phyloP scores from a whole-genome alignment of 2,329 filamentous ascomycete genomes.

The Dactylellina sp. region DNA sequence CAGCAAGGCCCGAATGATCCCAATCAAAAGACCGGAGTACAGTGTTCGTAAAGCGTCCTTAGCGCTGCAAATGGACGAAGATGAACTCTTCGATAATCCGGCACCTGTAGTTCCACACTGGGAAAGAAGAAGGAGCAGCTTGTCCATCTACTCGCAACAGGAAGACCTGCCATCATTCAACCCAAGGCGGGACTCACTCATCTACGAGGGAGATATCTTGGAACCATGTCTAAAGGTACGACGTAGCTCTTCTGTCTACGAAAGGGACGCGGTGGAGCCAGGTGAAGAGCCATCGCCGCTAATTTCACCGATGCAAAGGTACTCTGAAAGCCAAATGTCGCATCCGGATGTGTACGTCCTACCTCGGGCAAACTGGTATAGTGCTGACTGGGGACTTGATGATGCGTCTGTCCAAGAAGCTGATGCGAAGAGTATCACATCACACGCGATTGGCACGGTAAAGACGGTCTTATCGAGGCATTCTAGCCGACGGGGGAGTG shows the following conservation, averaged over 20 bases:
- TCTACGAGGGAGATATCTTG: slow-evolving; percentile 17
- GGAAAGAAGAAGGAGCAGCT: slow-evolving; percentile 32
- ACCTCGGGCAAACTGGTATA: slow-evolving; percentile 47
- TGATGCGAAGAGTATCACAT: slow-evolving; percentile 31
- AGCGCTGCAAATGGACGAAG: slow-evolving; percentile 25
- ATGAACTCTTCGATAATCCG: slow-evolving; percentile 42
- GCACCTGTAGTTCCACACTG: slow-evolving; percentile 22
- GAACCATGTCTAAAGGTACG: slow-evolving; percentile 6
- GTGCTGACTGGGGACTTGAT: slow-evolving; percentile 38
- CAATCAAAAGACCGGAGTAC: slow-evolving; percentile 16
- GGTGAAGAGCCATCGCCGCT: slow-evolving; percentile 41
- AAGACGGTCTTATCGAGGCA: slow-evolving; percentile 33
- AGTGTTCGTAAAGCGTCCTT: slow-evolving; percentile 29
- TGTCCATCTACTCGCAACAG: slow-evolving; percentile 18
- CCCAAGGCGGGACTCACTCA: not conserved
- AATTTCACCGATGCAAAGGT: slow-evolving; percentile 24
- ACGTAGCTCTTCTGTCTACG: slow-evolving; percentile 38
- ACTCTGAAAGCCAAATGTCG: slow-evolving; percentile 35
- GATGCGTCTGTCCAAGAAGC: slow-evolving; percentile 12
- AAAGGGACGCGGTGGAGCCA: slow-evolving; percentile 24
- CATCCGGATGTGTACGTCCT: slow-evolving; percentile 41
- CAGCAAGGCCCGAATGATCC: slow-evolving; percentile 32
- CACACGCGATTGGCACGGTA: slow-evolving; percentile 27
- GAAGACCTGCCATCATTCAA: not conserved
- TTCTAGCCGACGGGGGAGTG: slow-evolving; percentile 32